Percentiles rank a stretch among this genome's conserved stretches.
Evolutionary conservation across 148 eudicot species (phyloP).

Genomic region (Rhododendron griersonianum): DNA sequence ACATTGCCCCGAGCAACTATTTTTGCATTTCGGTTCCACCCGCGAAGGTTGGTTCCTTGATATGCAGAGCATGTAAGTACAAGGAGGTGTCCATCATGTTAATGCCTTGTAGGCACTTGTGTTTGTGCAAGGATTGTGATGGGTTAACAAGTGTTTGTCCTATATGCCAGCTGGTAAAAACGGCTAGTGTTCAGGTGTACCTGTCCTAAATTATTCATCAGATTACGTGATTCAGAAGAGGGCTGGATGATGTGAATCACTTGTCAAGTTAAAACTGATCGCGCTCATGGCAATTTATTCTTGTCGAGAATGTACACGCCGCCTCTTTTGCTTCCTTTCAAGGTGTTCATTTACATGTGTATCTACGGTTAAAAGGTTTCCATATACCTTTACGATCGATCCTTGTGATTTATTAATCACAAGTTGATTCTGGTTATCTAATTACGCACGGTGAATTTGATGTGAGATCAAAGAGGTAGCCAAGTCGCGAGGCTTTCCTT

Average conservation of each 20-base stretch:
- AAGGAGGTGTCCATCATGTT: constrained; percentile 18
- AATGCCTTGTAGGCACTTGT: constrained; percentile 23
- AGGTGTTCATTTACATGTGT: background rate
- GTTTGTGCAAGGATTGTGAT: constrained; percentile 18
- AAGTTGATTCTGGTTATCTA: background rate
- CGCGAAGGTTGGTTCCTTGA: constrained; percentile 31
- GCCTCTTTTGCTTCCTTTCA: background rate
- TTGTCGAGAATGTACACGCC: background rate
- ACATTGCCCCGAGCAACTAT: constrained; percentile 47
- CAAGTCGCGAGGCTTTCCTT: background rate
- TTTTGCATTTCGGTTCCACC: constrained; percentile 28
- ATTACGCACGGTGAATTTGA: background rate
- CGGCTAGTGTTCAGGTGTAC: constrained; percentile 18
- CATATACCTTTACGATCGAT: background rate
- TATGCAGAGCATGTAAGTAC: constrained; percentile 15
- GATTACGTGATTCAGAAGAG: background rate
- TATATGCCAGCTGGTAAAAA: constrained; percentile 12
- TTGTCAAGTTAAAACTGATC: background rate
- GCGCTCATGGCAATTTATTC: background rate
- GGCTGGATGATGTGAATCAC: background rate
- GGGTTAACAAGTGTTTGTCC: constrained; percentile 18
- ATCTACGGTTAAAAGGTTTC: background rate
- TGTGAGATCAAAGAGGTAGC: background rate
- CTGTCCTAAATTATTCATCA: constrained; percentile 2
- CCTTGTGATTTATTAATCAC: background rate